Percentiles rank a stretch among this genome's conserved stretches.
These are phyloP conservation scores for Hygrophoropsis aurantiaca DNA, from an alignment of 768 basidiomycete species.

Conservation along the genomic window DNA sequence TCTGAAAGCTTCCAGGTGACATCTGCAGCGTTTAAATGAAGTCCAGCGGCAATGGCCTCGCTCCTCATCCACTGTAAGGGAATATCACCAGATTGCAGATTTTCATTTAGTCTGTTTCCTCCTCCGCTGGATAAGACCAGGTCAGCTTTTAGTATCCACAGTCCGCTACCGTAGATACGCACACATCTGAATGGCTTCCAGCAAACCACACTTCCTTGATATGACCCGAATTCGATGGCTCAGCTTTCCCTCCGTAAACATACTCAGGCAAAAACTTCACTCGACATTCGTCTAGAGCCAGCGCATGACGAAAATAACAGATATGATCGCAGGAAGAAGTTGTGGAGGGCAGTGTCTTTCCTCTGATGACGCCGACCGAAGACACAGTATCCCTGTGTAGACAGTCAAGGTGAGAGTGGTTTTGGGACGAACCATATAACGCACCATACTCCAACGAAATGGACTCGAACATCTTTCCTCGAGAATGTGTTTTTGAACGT, in stretches of 20 bases:
- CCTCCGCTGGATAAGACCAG: constrained; percentile 19
- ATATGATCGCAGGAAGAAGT: constrained; percentile 30
- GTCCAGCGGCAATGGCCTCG: constrained; percentile 24
- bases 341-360: constrained; percentile 31
- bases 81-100: constrained; percentile 26
- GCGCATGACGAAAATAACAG: constrained; percentile 45
- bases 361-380: constrained; percentile 38
- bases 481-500: constrained; percentile 39
- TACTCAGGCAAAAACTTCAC: constrained; percentile 50
- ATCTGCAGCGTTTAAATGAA: constrained; percentile 19
- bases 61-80: constrained; percentile 32
- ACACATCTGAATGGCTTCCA: constrained; percentile 41
- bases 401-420: background rate
- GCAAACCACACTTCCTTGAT: constrained; percentile 46
- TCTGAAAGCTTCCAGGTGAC: constrained; percentile 29
- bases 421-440: constrained; percentile 1
- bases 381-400: constrained; percentile 46
- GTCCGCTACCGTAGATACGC: too few relatives aligned
- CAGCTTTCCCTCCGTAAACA: constrained; percentile 26
- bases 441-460: constrained; percentile 48
- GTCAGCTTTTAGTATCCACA: too few relatives aligned
- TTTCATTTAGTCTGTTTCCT: constrained; percentile 26
- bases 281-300: constrained; percentile 47
- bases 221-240: constrained; percentile 12
- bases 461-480: constrained; percentile 31